Evolutionary conservation across 2,329 filamentous ascomycete species (phyloP).

Genomic region (Alternaria dauci): DNA sequence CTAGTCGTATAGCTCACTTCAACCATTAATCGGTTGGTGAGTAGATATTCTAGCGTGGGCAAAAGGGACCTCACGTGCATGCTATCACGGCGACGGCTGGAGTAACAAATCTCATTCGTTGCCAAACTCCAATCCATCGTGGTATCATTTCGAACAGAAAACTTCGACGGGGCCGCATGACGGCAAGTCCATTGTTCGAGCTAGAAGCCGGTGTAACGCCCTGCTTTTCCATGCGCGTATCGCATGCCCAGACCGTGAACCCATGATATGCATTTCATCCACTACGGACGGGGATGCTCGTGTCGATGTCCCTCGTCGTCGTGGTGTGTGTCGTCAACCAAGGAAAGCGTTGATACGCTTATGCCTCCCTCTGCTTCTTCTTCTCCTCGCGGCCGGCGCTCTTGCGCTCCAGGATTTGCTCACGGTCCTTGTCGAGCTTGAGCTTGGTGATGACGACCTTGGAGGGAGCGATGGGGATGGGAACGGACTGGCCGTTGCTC

Average conservation of each 20-base stretch:
- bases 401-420: conserved; percentile 87
- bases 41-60: conserved; percentile 83
- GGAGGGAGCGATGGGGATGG: conserved; percentile 91
- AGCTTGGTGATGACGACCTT: conserved; percentile 99
- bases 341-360: conserved; percentile 51
- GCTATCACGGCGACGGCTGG: conserved; percentile 34
- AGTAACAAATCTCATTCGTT: conserved; percentile 36
- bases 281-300: conserved; percentile 46
- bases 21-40: conserved; percentile 78
- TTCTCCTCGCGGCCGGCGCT: conserved; percentile 79
- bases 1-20: conserved; percentile 88
- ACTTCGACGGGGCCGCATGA: conserved; percentile 44
- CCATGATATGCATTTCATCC: conserved; percentile 52
- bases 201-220: conserved; percentile 50
- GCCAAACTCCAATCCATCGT: conserved; percentile 37
- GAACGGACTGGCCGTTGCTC: conserved; percentile 94
- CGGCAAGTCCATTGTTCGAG: conserved; percentile 49
- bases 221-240: conserved; percentile 47
- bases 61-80: conserved; percentile 22
- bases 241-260: conserved; percentile 47
- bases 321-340: conserved; percentile 51
- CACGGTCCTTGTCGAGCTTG: conserved; percentile 96
- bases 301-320: conserved; percentile 47
- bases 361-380: conserved; percentile 69
- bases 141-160: conserved; percentile 45